Base-by-base conservation (phyloP, 2,329 filamentous ascomycete genomes). In the Plectosphaerella plurivora region DNA sequence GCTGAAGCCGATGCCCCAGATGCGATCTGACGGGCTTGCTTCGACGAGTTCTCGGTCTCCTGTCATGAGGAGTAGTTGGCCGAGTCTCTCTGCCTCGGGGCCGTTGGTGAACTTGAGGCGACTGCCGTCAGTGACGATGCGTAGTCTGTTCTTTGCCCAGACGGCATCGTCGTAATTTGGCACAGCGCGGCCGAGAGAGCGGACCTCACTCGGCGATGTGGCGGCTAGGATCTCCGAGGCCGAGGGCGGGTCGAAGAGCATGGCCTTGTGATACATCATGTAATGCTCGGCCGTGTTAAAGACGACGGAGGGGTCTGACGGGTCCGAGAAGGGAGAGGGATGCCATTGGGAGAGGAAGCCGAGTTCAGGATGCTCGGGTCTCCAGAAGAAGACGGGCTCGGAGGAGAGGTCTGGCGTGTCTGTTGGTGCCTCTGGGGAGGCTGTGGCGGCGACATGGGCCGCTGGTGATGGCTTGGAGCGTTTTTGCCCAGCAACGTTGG, bases 301-400 rank as follows among this genome's bases (percentile, higher is more conserved):
- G 12, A 71, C 64, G 37, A 67, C 66, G 6, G 58, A 57, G 4
- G 63, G 58, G 47, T 67, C 64, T 3, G 63, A 52, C 5, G 70
- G 68, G 50, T 73, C 70, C 37, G 52, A 68, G 59, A 84, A 87
- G 2, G 73, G 66, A 16, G 69, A 74, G 49, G 68, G 60, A 61
- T 81, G 83, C 83, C 83, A 87, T 66, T 88, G 83, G 0, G 77
- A 82, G n/a, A 87, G 72, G 66, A 75, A 84, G 41, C 81, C 82
- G 33, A 76, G 69, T 3, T 67, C 62, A 1, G 67, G 57, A 52
- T 81, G 73, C 14, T 70, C 71, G 45, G 76, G 73, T 24, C 69
- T 66, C 73, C 73, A 80, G 60, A 79, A 79, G 63, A 70, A 79
- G n/a, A 75, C 49, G 36, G 57, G 54, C 14, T n/a, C 16, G 1